Evolutionary conservation across 306 rosid genomes (phyloP).

Genomic region (Glycyrrhiza uralensis): DNA sequence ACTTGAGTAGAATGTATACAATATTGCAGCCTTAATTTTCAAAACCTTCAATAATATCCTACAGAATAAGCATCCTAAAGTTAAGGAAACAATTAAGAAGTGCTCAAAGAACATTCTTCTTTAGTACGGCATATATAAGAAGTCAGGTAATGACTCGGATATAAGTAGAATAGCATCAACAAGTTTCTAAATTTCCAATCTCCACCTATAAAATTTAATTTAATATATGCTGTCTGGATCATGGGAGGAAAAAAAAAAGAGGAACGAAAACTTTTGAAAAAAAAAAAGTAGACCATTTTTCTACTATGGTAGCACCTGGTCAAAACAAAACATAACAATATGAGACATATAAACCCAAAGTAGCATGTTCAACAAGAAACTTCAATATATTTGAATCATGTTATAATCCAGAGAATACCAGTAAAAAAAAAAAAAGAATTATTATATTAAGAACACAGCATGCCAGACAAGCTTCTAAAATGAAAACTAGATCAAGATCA

Average conservation of each 20-base stretch:
- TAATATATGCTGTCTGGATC: background rate
- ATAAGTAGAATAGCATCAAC: background rate
- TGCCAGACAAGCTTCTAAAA: background rate
- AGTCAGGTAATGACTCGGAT: background rate
- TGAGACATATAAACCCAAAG: background rate
- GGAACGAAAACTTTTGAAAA: background rate
- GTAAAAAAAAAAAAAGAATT: background rate
- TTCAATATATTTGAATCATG: background rate
- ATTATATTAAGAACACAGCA: background rate
- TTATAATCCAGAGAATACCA: background rate
- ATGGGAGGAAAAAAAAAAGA: background rate
- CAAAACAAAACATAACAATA: background rate
- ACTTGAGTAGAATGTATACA: background rate
- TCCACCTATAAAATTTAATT: background rate
- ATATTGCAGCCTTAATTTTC: constrained; percentile 1
- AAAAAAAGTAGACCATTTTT: background rate
- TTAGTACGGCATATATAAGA: background rate
- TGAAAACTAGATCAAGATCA: background rate
- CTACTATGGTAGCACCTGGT: background rate
- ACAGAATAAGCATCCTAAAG: constrained; percentile 12
- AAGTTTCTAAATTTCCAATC: background rate
- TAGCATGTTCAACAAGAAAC: constrained; percentile 2
- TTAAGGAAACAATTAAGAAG: background rate
- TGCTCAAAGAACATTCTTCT: background rate
- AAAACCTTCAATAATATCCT: constrained; percentile 29